Conservation (phyloP, 352 stramenopile genomes). For the Pythium volutum region DNA sequence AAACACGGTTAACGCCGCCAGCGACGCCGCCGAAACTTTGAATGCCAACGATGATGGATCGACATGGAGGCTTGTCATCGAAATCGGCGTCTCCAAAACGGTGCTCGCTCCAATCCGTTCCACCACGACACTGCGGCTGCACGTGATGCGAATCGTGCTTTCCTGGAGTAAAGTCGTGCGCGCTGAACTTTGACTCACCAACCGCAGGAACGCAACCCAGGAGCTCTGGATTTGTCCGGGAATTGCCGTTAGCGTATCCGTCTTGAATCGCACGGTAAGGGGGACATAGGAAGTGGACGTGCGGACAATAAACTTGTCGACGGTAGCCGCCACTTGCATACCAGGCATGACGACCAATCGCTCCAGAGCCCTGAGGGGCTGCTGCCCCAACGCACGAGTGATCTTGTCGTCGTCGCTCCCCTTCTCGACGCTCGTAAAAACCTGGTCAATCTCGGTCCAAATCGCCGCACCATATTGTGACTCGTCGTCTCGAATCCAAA, state of each 20-base stretch:
- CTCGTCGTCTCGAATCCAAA: conserved; percentile 32
- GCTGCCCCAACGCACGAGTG: neutral
- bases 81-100: conserved; percentile 5
- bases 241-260: conserved; percentile 30
- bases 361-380: conserved; percentile 28
- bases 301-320: conserved; percentile 56
- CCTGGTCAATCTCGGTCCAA: conserved; percentile 56
- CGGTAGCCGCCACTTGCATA: conserved; percentile 53
- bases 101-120: neutral
- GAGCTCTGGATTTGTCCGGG: conserved; percentile 43
- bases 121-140: conserved; percentile 7
- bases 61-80: conserved; percentile 11
- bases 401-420: conserved; percentile 27
- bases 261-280: conserved; percentile 43
- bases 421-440: conserved; percentile 55
- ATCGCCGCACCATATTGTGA: neutral
- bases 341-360: conserved; percentile 36
- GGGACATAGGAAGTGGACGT: conserved; percentile 38
- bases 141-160: conserved; percentile 31
- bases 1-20: conserved; percentile 22
- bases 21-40: conserved; percentile 13
- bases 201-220: conserved; percentile 46
- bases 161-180: conserved; percentile 51
- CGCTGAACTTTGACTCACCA: conserved; percentile 39
- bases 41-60: conserved; percentile 16